phyloP scores from a whole-genome alignment of 140 eudicot species.

The Stevia rebaudiana region DNA sequence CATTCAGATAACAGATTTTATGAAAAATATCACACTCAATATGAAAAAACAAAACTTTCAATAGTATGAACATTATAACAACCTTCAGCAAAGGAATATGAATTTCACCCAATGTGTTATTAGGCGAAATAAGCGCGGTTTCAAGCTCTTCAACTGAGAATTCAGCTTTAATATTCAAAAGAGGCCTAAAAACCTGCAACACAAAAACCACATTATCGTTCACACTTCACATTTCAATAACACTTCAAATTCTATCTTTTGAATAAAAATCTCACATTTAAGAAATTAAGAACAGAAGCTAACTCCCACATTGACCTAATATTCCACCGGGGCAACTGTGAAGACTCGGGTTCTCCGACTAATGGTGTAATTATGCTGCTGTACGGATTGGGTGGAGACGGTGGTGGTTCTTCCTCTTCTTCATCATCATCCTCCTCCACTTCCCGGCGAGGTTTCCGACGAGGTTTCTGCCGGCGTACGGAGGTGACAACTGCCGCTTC shows the following conservation, averaged over 20 bases:
- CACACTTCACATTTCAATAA: background rate
- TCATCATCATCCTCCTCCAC: conserved; percentile 40
- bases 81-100: conserved; percentile 96
- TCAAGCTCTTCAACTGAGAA: conserved; percentile 91
- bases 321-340: conserved; percentile 84
- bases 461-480: conserved; percentile 41
- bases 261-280: conserved; percentile 50
- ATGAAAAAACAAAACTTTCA: conserved; percentile 3
- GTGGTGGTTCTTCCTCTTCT: conserved; percentile 49
- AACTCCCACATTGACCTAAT: conserved; percentile 91
- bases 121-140: conserved; percentile 76
- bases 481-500: conserved; percentile 53
- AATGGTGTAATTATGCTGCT: conserved; percentile 52
- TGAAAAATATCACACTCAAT: background rate
- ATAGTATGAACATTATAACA: conserved; percentile 16
- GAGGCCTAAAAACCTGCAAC: conserved; percentile 83
- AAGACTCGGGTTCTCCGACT: conserved; percentile 57
- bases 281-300: conserved; percentile 77
- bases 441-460: conserved; percentile 17
- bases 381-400: conserved; percentile 41
- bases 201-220: conserved; percentile 29
- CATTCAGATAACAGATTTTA: background rate
- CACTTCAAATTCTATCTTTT: background rate
- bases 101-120: conserved; percentile 68
- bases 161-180: conserved; percentile 77